These are phyloP conservation scores for Glycine latifolia DNA, from an alignment of 306 rosid species.

Conservation along the genomic window DNA sequence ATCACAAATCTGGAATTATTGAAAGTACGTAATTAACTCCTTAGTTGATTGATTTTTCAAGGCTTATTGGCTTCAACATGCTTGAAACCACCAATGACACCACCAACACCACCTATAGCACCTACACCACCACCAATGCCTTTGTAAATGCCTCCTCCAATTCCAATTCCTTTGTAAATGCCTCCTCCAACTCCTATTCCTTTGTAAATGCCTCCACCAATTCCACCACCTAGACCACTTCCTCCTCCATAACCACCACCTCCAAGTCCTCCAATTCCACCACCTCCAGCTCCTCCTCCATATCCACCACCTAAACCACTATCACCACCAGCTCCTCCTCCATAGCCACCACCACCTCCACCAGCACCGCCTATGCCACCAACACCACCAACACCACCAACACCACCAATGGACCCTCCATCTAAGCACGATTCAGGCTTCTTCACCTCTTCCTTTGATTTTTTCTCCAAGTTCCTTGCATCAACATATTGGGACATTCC, in stretches of 20 bases:
- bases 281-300: constrained; percentile 41
- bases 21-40: background rate
- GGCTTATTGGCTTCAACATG: constrained; percentile 33
- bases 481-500: constrained; percentile 46
- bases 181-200: constrained; percentile 32
- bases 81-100: constrained; percentile 18
- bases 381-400: background rate
- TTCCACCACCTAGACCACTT: constrained; percentile 32
- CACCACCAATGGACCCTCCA: constrained; percentile 14
- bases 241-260: constrained; percentile 49
- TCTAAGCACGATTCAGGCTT: constrained; percentile 54
- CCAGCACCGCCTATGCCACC: background rate
- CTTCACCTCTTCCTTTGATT: constrained; percentile 51
- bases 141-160: constrained; percentile 13
- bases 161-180: background rate
- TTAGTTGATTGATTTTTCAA: constrained; percentile 27
- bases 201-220: constrained; percentile 1
- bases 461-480: constrained; percentile 53
- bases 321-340: constrained; percentile 36
- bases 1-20: background rate
- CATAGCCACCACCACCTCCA: constrained; percentile 10
- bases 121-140: constrained; percentile 32
- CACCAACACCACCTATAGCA: constrained; percentile 45
- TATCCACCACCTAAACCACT: constrained; percentile 47
- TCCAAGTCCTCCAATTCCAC: constrained; percentile 40